Percentiles rank a stretch among this genome's conserved stretches.
These are phyloP conservation scores for Xylariaceae sp. DNA, from an alignment of 2,329 filamentous ascomycete genomes.

Conservation along the genomic window DNA sequence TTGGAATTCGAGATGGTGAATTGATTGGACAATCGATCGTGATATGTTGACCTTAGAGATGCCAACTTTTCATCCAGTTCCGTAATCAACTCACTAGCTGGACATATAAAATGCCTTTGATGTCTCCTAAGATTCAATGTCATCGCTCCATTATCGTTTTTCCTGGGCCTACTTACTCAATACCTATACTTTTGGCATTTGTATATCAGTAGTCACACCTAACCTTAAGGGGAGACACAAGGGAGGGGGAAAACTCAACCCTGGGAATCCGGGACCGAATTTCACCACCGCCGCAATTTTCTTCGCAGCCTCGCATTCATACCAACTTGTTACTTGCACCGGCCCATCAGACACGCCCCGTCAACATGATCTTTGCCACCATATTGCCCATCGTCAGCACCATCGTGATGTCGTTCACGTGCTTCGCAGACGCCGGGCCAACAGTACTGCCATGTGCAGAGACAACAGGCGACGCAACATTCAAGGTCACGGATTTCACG, in stretches of 20 bases:
- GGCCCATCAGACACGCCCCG: not conserved
- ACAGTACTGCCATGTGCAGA: slow-evolving; percentile 13
- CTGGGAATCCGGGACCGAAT: not conserved
- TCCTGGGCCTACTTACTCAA: not conserved
- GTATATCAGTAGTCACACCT: not conserved
- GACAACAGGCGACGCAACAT: slow-evolving; percentile 1
- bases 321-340: not conserved
- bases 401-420: slow-evolving; percentile 17
- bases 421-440: slow-evolving; percentile 11
- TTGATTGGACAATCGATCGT: slow-evolving; percentile 6
- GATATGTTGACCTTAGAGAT: not conserved
- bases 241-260: not conserved
- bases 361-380: slow-evolving; percentile 14
- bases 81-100: too few species aligned
- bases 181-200: not conserved
- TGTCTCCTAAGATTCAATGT: not conserved
- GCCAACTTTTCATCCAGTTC: not conserved
- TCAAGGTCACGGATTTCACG: slow-evolving; percentile 18
- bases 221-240: not conserved
- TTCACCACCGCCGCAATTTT: not conserved
- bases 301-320: not conserved
- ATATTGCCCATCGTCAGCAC: slow-evolving; percentile 17
- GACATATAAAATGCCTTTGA: slow-evolving; percentile 3
- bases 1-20: slow-evolving; percentile 12
- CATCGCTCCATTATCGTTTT: not conserved